Evolutionary conservation across 768 basidiomycete genomes (phyloP), one percentile per base, ranked within the genome.

Genomic region (Hypsizygus marmoreus): DNA sequence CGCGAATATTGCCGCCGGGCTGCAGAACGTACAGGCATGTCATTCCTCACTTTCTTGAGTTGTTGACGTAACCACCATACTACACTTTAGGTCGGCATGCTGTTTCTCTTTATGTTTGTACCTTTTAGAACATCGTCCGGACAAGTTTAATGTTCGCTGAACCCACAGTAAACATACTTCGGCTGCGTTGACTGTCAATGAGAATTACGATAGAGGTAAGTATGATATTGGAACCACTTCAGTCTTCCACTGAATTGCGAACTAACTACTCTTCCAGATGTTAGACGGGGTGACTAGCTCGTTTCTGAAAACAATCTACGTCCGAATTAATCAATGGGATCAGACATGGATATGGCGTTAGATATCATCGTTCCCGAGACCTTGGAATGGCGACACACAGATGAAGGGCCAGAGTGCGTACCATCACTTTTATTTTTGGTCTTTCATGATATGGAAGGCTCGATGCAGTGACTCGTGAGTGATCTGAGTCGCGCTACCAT

Each of bases 281-380:
- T 72, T 34, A 60, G 69, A 38, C 70, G 62, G 63, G 65, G 65
- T 67, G 24, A 24, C 31, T 42, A 11, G 45, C 17, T 45, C 36
- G 16, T 25, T 33, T 7, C 7, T 39, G 16, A 35, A 11, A 4
- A 35, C 28, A 39, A 30, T 39, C 36, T 14, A 13, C 33, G 11
- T 24, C 12, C 17, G 47, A 43, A 20, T 28, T 24, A 24, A 9
- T 34, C 24, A 19, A 20, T 30, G 35, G n/a, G n/a, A n/a, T 28
- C 49, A 89, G 94, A 97, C 61, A 95, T 97, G 93, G 84, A 91
- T 57, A 95, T 95, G 91, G 90, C 91, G 4, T 70, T 97, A 14
- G 94, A 97, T 66, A 76, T 68, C 23, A 82, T 97, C 47, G 91
- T 97, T 0, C 94, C 94, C 0, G 93, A 97, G 61, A 74, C 62